Percentiles rank a stretch among this genome's conserved stretches.
phyloP scores from a whole-genome alignment of 345 rosid genomes.

The Gossypium stocksii region DNA sequence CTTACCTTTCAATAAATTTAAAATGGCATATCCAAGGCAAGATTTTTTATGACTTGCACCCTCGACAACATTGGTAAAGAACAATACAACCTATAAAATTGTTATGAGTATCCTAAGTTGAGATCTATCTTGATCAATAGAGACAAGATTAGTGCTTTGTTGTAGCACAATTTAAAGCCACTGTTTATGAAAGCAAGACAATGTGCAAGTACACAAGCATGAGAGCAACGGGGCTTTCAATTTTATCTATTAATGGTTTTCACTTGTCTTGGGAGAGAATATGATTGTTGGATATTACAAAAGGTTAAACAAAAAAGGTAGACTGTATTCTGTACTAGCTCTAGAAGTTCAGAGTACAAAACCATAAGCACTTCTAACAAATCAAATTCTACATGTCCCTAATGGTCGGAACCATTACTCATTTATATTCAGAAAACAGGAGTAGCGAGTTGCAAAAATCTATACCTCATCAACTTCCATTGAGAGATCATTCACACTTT shows the following conservation, averaged over 20 bases:
- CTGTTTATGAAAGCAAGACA: neutral
- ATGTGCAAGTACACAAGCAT: neutral
- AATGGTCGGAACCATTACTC: neutral
- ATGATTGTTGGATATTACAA: neutral
- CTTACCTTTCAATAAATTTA: too few species aligned
- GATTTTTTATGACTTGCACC: neutral
- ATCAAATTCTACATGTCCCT: neutral
- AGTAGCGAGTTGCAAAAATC: neutral
- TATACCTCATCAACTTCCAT: slow-evolving; percentile 56
- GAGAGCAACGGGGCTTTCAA: neutral
- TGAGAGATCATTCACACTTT: slow-evolving; percentile 34
- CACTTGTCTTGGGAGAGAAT: slow-evolving; percentile 1
- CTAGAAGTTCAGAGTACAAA: neutral
- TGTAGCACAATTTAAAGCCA: neutral
- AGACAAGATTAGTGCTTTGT: neutral
- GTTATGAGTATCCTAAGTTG: neutral
- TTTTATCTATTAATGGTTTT: neutral
- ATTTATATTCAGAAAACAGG: neutral
- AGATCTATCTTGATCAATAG: neutral
- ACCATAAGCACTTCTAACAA: neutral
- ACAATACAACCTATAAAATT: neutral
- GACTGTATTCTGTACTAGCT: neutral
- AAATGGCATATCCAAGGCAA: neutral
- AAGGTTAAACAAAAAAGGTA: neutral
- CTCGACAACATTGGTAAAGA: neutral